phyloP scores from a whole-genome alignment of 31 red algal species.

The Porphyra umbilicalis region DNA sequence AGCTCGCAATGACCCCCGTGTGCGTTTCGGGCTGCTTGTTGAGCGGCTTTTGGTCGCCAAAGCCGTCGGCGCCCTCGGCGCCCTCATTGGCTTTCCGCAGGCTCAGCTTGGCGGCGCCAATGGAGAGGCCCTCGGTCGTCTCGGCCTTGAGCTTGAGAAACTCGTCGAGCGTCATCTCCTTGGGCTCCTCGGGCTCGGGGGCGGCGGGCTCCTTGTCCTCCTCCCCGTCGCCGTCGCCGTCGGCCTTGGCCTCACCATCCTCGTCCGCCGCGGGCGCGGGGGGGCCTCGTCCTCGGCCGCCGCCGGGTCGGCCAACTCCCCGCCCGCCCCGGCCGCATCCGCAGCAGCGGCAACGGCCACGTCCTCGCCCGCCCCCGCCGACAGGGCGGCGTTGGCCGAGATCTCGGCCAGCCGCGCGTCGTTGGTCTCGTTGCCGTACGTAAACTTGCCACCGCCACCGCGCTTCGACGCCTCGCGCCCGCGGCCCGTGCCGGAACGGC shows the following conservation, averaged over 20 bases:
- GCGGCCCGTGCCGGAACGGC: conserved; percentile 1
- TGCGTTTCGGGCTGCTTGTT: conserved; percentile 4
- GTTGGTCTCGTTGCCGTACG: conserved; percentile 1
- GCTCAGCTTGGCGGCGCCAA: background rate
- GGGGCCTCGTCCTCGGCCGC: background rate
- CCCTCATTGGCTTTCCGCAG: conserved; percentile 2
- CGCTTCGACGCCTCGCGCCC: background rate
- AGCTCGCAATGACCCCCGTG: background rate
- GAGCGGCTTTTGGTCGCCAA: background rate
- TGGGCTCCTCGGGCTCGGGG: background rate
- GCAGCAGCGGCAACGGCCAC: background rate
- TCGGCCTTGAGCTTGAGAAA: background rate
- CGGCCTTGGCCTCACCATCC: background rate
- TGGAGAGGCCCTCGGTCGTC: background rate
- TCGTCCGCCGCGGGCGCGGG: background rate
- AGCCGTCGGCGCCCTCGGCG: background rate
- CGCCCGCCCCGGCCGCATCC: background rate
- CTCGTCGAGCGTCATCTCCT: background rate
- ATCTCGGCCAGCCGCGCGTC: background rate
- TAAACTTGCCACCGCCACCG: background rate
- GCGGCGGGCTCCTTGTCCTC: background rate
- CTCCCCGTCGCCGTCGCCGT: background rate
- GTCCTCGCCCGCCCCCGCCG: background rate
- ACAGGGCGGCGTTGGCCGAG: background rate
- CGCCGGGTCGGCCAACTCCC: background rate